A percentile compares a stretch with the other conserved stretches of the same genome.
Evolutionary conservation across 495 filamentous ascomycete genomes (phyloP).

Genomic region (Ramalina peruviana): DNA sequence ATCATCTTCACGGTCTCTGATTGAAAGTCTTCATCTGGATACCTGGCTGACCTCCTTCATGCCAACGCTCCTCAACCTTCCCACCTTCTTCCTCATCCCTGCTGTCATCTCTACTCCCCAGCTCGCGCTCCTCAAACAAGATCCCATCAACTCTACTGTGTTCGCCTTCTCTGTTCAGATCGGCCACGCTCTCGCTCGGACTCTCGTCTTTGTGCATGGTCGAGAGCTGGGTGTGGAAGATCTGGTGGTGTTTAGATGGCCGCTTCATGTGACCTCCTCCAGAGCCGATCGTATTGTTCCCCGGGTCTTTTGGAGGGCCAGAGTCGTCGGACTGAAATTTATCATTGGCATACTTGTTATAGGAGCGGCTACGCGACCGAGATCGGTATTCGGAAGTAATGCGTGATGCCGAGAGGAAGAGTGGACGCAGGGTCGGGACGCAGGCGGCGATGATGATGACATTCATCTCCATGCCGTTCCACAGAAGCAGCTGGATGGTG

Average conservation of each 20-base stretch:
- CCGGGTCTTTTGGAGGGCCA: not conserved
- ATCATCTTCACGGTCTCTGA: too few species aligned
- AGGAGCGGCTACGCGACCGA: not conserved
- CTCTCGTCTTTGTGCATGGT: too few species aligned
- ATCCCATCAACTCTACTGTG: not conserved
- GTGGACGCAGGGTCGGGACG: slow-evolving; percentile 32
- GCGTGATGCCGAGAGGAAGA: slow-evolving; percentile 19
- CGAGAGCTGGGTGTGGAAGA: too few species aligned
- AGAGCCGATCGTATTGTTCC: not conserved
- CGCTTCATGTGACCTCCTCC: too few species aligned
- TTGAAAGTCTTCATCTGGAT: too few species aligned
- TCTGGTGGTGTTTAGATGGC: too few species aligned
- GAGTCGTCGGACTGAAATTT: not conserved
- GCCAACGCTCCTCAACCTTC: too few species aligned
- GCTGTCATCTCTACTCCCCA: not conserved
- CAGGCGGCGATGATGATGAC: slow-evolving; percentile 34
- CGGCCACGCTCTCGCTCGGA: too few species aligned
- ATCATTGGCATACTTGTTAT: not conserved
- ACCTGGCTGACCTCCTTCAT: too few species aligned
- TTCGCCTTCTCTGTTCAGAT: not conserved
- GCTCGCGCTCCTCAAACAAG: not conserved
- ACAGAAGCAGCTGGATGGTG: slow-evolving; percentile 28
- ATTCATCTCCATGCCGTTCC: slow-evolving; percentile 35
- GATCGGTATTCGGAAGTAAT: not conserved
- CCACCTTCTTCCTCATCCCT: not conserved